Base-by-base conservation (phyloP, 2,329 filamentous ascomycete species). In the Nakataea oryzae region DNA sequence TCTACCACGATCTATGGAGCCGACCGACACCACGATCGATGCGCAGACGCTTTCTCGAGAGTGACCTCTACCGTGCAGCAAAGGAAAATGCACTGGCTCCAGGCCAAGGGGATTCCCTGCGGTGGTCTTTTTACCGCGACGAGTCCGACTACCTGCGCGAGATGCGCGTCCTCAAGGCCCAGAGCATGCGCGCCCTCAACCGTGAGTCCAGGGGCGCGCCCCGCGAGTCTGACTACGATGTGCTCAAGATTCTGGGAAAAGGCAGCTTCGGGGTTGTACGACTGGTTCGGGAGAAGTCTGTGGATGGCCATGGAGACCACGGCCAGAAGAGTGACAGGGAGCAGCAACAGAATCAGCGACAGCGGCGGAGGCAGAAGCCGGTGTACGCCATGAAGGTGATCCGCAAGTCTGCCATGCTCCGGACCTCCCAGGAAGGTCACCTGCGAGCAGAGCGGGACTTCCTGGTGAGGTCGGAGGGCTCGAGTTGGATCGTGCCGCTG, bases 361-460 rank as follows among this genome's bases (percentile, higher is more conserved):
- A 56, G 30, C 61, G 2, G 58, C 21, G n/a, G 60, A 27, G 32
- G 28, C 63, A 66, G 72, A n/a, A 21, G 14, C 29, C 32, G 21
- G 86, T 96, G 0, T 97, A 88, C 72, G 95, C 95, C 17, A 97
- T 97, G 93, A 97, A 97, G 72, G 90, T 96, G 34, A 97, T 97
- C 67, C 86, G 89, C 63, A 99, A 99, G 72, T 91, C 91, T 0
- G 87, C 91, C 62, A 97, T 97, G 93, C 81, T 97, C 62, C 86
- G 87, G 14, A 95, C 91, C 64, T 88, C 88, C 65, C 95, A 97
- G 75, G 93, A 97, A 74, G 93, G 91, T 0, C 95, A 97, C 75
- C 75, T 99, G 26, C 86, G 91, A 47, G 93, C 93, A 0, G 93
- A 99, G 71, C 81, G 93, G 66, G 95, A 97, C 69, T 96, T 97